A percentile compares a stretch with the other conserved stretches of the same genome.
Evolutionary conservation across 768 basidiomycete genomes (phyloP).

Genomic region (Lactarius psammicola): DNA sequence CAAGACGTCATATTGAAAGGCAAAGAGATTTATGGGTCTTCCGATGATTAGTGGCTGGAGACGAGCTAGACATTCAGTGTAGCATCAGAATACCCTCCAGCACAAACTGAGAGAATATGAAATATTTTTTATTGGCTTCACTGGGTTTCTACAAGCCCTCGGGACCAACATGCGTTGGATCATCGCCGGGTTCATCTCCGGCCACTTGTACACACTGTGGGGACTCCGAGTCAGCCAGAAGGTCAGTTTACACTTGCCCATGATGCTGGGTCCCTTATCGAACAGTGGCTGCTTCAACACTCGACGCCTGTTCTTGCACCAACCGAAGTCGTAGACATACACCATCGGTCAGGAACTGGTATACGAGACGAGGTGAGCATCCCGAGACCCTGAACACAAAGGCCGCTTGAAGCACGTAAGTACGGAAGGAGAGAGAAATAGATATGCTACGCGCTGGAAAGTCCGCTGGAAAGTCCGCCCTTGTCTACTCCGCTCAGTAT

Average conservation of each 20-base stretch:
- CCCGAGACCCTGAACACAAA: too few relatives aligned
- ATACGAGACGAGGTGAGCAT: conserved; percentile 10
- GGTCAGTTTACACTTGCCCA: too few relatives aligned
- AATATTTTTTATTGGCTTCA: background rate
- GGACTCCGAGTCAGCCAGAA: too few relatives aligned
- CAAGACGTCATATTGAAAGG: background rate
- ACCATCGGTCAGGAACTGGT: conserved; percentile 15
- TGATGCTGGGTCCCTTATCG: background rate
- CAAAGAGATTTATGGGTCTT: background rate
- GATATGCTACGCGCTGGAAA: too few relatives aligned
- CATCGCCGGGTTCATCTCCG: conserved; percentile 24
- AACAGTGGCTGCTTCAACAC: conserved; percentile 18
- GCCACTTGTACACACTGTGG: too few relatives aligned
- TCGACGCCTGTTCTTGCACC: conserved; percentile 26
- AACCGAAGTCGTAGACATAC: conserved; percentile 28
- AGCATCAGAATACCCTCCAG: too few relatives aligned
- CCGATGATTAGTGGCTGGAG: background rate
- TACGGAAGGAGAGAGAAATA: too few relatives aligned
- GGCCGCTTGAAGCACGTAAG: too few relatives aligned
- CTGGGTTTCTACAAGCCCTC: background rate
- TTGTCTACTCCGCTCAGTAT: too few relatives aligned
- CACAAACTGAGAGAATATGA: background rate
- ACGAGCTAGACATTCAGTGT: background rate
- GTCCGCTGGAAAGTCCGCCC: too few relatives aligned
- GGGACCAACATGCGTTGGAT: conserved; percentile 16